These are phyloP conservation scores for Berberis thunbergii DNA, from an alignment of 164 flowering plant species.

Conservation along the genomic window DNA sequence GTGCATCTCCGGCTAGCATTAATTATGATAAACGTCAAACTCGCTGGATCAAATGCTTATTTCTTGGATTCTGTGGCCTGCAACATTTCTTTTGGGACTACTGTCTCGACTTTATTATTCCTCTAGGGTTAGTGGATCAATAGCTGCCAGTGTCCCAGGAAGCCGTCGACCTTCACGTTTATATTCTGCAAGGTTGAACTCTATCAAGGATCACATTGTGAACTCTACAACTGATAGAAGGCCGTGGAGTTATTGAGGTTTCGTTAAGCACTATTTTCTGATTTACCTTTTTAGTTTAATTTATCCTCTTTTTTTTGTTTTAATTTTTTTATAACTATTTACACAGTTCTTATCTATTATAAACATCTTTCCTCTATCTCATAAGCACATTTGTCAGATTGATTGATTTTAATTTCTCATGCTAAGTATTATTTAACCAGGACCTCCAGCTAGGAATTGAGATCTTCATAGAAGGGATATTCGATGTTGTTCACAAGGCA, in stretches of 20 bases:
- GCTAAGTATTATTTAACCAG: constrained; percentile 28
- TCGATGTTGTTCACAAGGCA: constrained; percentile 73
- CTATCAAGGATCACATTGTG: constrained; percentile 59
- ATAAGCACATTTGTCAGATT: not conserved
- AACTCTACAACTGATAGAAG: constrained; percentile 81
- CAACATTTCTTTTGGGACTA: constrained; percentile 43
- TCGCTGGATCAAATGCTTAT: constrained; percentile 39
- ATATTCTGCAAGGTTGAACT: constrained; percentile 25
- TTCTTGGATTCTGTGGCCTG: constrained; percentile 71
- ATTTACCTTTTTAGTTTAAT: not conserved
- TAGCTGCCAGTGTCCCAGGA: constrained; percentile 17
- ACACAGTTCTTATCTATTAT: not conserved
- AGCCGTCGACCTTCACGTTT: constrained; percentile 17
- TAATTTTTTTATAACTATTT: not conserved
- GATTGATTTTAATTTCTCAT: constrained; percentile 8
- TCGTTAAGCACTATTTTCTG: not conserved
- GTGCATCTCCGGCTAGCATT: constrained; percentile 43
- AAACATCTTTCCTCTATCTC: not conserved
- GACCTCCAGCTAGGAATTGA: constrained; percentile 91
- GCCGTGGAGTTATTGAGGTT: constrained; percentile 97
- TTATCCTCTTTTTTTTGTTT: not conserved
- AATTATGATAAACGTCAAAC: constrained; percentile 36
- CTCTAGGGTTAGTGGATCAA: constrained; percentile 22
- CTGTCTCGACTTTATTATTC: constrained; percentile 37
- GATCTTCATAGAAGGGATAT: constrained; percentile 71